Conservation (phyloP, 306 rosid genomes). For the Coriaria nepalensis region DNA sequence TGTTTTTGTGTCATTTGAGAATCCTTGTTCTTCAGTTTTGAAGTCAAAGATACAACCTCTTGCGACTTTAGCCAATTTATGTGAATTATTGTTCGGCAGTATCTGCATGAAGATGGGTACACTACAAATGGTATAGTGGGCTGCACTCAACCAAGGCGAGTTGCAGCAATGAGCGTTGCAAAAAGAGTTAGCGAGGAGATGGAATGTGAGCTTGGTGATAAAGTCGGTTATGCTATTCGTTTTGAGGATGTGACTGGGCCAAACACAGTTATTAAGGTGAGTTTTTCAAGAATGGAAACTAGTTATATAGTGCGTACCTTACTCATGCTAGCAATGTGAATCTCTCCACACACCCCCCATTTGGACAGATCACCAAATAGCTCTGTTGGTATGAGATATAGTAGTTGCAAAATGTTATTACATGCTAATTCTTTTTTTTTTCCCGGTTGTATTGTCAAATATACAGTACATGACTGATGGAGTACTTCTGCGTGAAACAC, state of each 20-base stretch:
- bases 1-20: too few species aligned
- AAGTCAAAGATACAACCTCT: neutral
- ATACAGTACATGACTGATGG: slow-evolving; percentile 99
- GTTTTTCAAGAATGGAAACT: neutral
- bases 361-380: neutral
- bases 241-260: slow-evolving; percentile 98
- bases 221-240: slow-evolving; percentile 95
- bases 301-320: too few species aligned
- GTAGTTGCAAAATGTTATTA: too few species aligned
- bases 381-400: neutral
- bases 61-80: slow-evolving; percentile 10
- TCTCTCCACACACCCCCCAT: neutral
- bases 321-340: too few species aligned
- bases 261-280: slow-evolving; percentile 72
- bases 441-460: too few species aligned
- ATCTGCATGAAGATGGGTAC: slow-evolving; percentile 87
- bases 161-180: slow-evolving; percentile 99
- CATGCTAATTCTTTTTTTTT: slow-evolving; percentile 19
- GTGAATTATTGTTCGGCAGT: slow-evolving; percentile 42
- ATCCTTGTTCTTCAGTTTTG: slow-evolving; percentile 6
- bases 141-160: slow-evolving; percentile 99
- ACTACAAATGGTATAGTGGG: slow-evolving; percentile 68
- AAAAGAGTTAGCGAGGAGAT: slow-evolving; percentile 99
- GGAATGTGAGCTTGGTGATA: slow-evolving; percentile 88
- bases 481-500: slow-evolving; percentile 93